Conservation (phyloP, 179 eudicot species). For the Gypsophila paniculata region DNA sequence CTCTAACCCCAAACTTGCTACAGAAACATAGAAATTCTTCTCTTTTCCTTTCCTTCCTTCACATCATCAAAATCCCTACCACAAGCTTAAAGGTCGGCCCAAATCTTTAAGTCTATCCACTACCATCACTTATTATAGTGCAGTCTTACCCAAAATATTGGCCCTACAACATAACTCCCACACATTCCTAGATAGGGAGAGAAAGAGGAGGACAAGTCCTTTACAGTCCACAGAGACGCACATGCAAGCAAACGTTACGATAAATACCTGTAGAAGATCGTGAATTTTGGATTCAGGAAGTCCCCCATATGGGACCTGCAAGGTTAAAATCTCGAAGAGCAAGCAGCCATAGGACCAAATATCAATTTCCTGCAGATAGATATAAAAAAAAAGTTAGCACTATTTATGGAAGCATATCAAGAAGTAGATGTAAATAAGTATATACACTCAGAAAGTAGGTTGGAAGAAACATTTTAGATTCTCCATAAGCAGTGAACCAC, state of each 20-base stretch:
- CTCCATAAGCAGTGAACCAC: not conserved
- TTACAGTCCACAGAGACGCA: not conserved
- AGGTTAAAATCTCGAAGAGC: conserved; percentile 71
- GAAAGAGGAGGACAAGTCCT: not conserved
- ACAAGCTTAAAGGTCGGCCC: too few relatives aligned
- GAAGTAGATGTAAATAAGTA: not conserved
- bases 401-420: not conserved
- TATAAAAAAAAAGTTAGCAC: conserved; percentile 7
- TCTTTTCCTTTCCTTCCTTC: too few relatives aligned
- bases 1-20: too few relatives aligned
- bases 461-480: too few relatives aligned
- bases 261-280: conserved; percentile 54
- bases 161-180: too few relatives aligned
- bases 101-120: too few relatives aligned
- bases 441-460: not conserved
- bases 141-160: too few relatives aligned
- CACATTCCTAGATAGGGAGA: not conserved
- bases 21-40: too few relatives aligned
- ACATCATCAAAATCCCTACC: too few relatives aligned
- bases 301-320: conserved; percentile 71
- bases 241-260: conserved; percentile 6
- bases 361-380: conserved; percentile 71
- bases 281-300: conserved; percentile 60
- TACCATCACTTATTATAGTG: too few relatives aligned
- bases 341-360: conserved; percentile 96